Conservation (phyloP, 495 filamentous ascomycete species). For the Penicillium lagena region DNA sequence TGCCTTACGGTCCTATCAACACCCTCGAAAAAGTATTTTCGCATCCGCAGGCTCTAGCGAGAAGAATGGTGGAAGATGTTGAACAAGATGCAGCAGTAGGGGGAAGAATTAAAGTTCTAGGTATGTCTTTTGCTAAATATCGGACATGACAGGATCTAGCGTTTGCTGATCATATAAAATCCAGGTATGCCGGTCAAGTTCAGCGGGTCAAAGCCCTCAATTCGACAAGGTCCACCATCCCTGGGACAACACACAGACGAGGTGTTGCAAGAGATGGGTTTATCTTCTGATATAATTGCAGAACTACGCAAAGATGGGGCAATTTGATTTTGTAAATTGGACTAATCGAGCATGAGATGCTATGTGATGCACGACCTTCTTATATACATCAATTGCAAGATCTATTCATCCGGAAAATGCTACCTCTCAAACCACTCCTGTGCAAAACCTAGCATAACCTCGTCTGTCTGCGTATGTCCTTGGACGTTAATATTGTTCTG, state of each 20-base stretch:
- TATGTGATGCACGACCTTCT: too few species aligned
- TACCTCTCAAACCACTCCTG: too few species aligned
- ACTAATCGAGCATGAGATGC: too few species aligned
- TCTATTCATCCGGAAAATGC: too few species aligned
- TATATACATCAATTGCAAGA: too few species aligned
- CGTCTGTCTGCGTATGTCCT: too few species aligned
- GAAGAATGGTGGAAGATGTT: conserved; percentile 18
- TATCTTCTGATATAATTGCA: neutral
- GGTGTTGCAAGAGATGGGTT: neutral
- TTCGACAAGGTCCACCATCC: conserved; percentile 3
- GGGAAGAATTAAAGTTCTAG: conserved; percentile 14
- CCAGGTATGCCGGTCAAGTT: conserved; percentile 67
- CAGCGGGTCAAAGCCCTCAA: conserved; percentile 44
- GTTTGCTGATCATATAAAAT: neutral
- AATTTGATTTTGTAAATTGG: too few species aligned
- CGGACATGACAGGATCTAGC: neutral
- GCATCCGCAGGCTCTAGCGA: conserved; percentile 18
- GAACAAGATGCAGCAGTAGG: conserved; percentile 3
- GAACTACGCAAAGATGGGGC: too few species aligned
- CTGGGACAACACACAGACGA: conserved; percentile 12
- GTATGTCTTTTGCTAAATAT: neutral
- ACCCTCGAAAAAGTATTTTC: conserved; percentile 16
- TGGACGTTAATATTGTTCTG: too few species aligned
- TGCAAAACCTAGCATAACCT: too few species aligned
- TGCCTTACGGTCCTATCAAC: conserved; percentile 87